Evolutionary conservation across 495 filamentous ascomycete species (phyloP), one percentile per base, ranked within the genome.

Genomic region (Choiromyces venosus): DNA sequence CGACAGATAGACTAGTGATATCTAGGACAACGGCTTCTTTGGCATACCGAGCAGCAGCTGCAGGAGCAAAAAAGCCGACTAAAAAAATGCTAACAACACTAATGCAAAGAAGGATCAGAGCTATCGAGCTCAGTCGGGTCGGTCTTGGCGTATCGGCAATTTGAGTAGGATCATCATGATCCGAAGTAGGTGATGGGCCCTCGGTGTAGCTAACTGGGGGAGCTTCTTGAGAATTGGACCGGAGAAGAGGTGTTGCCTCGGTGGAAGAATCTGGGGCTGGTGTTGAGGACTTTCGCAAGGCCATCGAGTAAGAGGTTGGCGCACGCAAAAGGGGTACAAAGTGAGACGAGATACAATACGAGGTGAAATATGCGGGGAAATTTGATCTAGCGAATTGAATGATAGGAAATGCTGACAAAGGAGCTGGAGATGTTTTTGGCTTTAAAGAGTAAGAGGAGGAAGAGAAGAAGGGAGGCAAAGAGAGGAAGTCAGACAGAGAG

Each of bases 11-110:
- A 78, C 89, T 89, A 3, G 89, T 92, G 0, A 95, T 90, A 74
- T 93, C 87, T 76, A 98, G 87, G 6, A 93, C 87, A 33, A 89
- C 85, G 6, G 95, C 93, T 81, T 95, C 85, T 80, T 92, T 88
- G 9, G 90, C 92, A 82, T 99, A 99, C 80, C 91, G 87, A 81
- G 96, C 89, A 29, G 94, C 87, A 8, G 90, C 87, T 37, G 89
- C 88, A 4, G 95, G 94, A 3, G 90, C 88, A 67, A 95, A 86
- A 84, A 97, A 96, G 1, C 89, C 93, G 2, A 75, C 8, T 37
- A 86, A 83, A 46, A 91, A 76, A 66, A 88, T 86, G 0, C 76
- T 74, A 46, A 90, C 71, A n/a, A 88, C 77, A 0, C 82, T 79
- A 6, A 83, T 69, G 40, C 82, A 86, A 35, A 92, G 77, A 14